Conservation (phyloP, 1,139 yeast genomes). For the Yarrowia galli region DNA sequence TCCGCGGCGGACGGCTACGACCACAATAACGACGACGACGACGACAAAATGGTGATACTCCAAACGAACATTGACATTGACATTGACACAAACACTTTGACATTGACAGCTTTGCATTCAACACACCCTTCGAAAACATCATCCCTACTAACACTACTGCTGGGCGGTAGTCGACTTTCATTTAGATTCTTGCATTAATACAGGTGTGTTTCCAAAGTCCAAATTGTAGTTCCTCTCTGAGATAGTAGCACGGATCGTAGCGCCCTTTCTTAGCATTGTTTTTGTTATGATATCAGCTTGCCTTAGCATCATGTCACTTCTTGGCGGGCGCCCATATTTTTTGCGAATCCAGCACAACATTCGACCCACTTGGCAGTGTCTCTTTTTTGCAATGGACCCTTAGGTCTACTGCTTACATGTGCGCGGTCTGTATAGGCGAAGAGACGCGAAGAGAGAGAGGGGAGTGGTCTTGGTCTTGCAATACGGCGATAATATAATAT, state of each 20-base stretch:
- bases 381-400: background rate
- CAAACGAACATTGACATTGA: background rate
- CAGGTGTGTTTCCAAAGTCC: constrained; percentile 12
- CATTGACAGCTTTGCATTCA: constrained; percentile 15
- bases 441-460: no score
- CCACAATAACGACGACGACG: background rate
- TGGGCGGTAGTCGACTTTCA: constrained; percentile 38
- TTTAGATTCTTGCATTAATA: constrained; percentile 38
- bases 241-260: no score
- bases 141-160: constrained; percentile 37
- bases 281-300: background rate
- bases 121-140: constrained; percentile 20
- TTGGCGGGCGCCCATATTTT: background rate
- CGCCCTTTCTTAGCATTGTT: background rate
- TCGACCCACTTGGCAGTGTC: background rate
- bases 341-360: background rate
- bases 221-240: no score
- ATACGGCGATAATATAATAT: background rate
- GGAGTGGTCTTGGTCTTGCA: no score
- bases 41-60: constrained; percentile 7
- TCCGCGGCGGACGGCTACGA: background rate
- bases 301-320: background rate
- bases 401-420: background rate
- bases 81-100: constrained; percentile 1
- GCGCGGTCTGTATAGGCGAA: background rate